Evolutionary conservation across 345 rosid genomes (phyloP).

Genomic region (Aethionema arabicum): DNA sequence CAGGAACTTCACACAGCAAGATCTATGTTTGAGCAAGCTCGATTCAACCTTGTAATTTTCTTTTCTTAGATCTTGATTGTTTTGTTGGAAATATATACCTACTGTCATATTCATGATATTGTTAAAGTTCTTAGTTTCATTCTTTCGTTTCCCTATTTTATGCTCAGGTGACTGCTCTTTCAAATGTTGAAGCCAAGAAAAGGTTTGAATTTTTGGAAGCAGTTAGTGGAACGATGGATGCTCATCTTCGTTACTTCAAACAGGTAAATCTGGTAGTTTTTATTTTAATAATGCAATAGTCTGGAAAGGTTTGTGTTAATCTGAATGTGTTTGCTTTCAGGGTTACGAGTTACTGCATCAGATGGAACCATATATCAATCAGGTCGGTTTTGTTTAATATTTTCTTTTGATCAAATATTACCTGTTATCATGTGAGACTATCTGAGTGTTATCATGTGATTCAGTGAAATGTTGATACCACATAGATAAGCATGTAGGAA

Average conservation of each 20-base stretch:
- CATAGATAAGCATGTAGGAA: slow-evolving; percentile 12
- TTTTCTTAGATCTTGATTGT: neutral
- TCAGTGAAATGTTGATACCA: slow-evolving; percentile 8
- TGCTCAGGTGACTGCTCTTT: slow-evolving; percentile 78
- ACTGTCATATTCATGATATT: neutral
- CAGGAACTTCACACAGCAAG: slow-evolving; percentile 94
- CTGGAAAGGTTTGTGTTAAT: slow-evolving; percentile 27
- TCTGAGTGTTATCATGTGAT: slow-evolving; percentile 5
- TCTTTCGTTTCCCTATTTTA: neutral
- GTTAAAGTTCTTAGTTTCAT: slow-evolving; percentile 6
- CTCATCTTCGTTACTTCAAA: slow-evolving; percentile 96
- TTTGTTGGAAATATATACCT: slow-evolving; percentile 5
- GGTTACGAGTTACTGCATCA: slow-evolving; percentile 97
- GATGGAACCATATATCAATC: slow-evolving; percentile 97
- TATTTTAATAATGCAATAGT: slow-evolving; percentile 19
- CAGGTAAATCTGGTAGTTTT: slow-evolving; percentile 48
- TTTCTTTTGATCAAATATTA: neutral
- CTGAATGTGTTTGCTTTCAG: slow-evolving; percentile 42
- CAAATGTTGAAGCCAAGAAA: slow-evolving; percentile 95
- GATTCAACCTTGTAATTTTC: slow-evolving; percentile 73
- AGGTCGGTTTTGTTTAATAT: slow-evolving; percentile 48
- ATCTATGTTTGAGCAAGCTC: slow-evolving; percentile 92
- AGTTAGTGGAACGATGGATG: slow-evolving; percentile 99
- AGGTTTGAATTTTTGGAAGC: slow-evolving; percentile 98
- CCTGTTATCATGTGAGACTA: too few relatives aligned